phyloP scores from a whole-genome alignment of 2,329 filamentous ascomycete genomes.

The Dactylellina drechsleri region DNA sequence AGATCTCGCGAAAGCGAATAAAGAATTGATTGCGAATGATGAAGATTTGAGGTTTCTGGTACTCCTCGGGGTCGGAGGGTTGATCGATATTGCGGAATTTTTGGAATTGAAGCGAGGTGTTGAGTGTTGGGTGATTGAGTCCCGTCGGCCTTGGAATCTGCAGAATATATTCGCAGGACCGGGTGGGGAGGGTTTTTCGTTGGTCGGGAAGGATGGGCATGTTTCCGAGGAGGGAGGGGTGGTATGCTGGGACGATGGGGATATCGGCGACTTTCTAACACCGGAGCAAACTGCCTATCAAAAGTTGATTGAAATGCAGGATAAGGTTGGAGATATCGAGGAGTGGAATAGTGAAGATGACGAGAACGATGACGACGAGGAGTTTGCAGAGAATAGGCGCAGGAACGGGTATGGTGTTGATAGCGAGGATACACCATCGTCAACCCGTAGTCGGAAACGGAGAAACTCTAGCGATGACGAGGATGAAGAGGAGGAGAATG shows the following conservation, averaged over 20 bases:
- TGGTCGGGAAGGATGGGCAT: conserved; percentile 30
- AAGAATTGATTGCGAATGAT: conserved; percentile 57
- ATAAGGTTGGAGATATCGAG: conserved; percentile 79
- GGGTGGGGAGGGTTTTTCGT: conserved; percentile 48
- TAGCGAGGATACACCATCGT: conserved; percentile 58
- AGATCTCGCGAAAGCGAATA: conserved; percentile 74
- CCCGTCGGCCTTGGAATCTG: conserved; percentile 92
- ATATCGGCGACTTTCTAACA: conserved; percentile 83
- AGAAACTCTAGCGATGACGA: conserved; percentile 79
- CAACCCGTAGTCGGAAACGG: conserved; percentile 69
- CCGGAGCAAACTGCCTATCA: conserved; percentile 83
- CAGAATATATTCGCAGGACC: conserved; percentile 86
- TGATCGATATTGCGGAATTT: conserved; percentile 84
- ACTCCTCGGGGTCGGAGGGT: conserved; percentile 89
- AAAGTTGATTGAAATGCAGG: conserved; percentile 88
- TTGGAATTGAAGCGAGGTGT: conserved; percentile 82
- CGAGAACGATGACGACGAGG: conserved; percentile 65
- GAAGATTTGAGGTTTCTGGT: conserved; percentile 71
- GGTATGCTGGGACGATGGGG: conserved; percentile 93
- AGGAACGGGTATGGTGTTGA: conserved; percentile 60
- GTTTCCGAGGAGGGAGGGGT: conserved; percentile 68
- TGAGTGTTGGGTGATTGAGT: conserved; percentile 93
- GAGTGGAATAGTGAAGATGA: conserved; percentile 71
- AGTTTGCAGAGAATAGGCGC: conserved; percentile 57
- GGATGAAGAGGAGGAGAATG: conserved; percentile 76